Conservation (phyloP, 805 yeast genomes). For the Candida koratica region DNA sequence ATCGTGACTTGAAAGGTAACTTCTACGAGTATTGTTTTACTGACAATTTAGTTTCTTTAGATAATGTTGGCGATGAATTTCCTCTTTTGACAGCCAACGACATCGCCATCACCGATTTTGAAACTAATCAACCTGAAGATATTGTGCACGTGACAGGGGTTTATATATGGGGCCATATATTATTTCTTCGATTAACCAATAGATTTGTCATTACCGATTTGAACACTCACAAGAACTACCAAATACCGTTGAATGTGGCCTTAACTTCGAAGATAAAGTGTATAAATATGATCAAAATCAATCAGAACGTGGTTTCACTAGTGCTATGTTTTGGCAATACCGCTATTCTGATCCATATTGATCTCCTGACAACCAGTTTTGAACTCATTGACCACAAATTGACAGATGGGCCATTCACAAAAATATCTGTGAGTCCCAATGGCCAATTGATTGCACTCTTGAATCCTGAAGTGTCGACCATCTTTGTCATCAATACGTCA, state of each 20-base stretch:
- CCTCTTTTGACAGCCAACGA: slow-evolving; percentile 13
- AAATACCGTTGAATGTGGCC: slow-evolving; percentile 28
- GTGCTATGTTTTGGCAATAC: slow-evolving; percentile 28
- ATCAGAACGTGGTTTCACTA: slow-evolving; percentile 17
- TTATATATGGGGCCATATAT: slow-evolving; percentile 12
- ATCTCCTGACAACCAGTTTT: slow-evolving; percentile 19
- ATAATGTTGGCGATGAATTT: slow-evolving; percentile 13
- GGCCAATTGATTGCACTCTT: slow-evolving; percentile 51
- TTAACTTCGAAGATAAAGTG: slow-evolving; percentile 21
- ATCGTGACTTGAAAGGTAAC: slow-evolving; percentile 63
- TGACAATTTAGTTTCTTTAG: slow-evolving; percentile 18
- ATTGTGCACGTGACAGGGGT: slow-evolving; percentile 19
- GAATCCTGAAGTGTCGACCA: slow-evolving; percentile 32
- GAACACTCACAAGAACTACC: slow-evolving; percentile 34
- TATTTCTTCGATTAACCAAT: slow-evolving; percentile 31
- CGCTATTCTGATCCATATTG: slow-evolving; percentile 23
- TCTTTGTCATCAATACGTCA: slow-evolving; percentile 49
- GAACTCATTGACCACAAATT: slow-evolving; percentile 35
- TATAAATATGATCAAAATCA: slow-evolving; percentile 15
- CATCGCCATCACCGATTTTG: slow-evolving; percentile 28
- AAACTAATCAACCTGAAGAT: slow-evolving; percentile 28
- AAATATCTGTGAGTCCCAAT: slow-evolving; percentile 49
- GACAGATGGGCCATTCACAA: slow-evolving; percentile 48
- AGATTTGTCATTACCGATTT: slow-evolving; percentile 36
- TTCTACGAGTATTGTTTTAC: slow-evolving; percentile 49